A percentile compares a stretch with the other conserved stretches of the same genome.
These are phyloP conservation scores for Suillus americanus DNA, from an alignment of 768 basidiomycete species.

Conservation along the genomic window DNA sequence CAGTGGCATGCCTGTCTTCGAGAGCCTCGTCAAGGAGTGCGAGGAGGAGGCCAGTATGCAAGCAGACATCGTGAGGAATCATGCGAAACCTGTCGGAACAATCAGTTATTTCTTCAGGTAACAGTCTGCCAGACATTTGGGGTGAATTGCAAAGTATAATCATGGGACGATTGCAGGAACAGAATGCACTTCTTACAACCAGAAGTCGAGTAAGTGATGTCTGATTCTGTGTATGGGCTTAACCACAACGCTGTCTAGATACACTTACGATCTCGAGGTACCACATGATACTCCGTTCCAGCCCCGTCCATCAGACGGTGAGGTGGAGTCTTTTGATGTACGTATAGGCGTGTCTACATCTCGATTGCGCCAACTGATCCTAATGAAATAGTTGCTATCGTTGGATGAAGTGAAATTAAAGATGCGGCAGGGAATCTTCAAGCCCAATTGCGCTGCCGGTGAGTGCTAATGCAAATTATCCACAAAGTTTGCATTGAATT, in stretches of 20 bases:
- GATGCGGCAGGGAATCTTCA: constrained; percentile 77
- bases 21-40: constrained; percentile 85
- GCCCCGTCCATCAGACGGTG: constrained; percentile 83
- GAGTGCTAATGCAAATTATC: constrained; percentile 19
- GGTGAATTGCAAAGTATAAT: not conserved
- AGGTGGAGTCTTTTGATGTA: constrained; percentile 93
- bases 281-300: constrained; percentile 54
- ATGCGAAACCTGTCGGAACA: constrained; percentile 62
- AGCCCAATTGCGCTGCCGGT: constrained; percentile 91
- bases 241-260: constrained; percentile 43
- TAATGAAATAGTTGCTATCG: constrained; percentile 54
- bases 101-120: constrained; percentile 83
- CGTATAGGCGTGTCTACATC: constrained; percentile 14
- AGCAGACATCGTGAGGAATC: constrained; percentile 57
- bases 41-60: constrained; percentile 89
- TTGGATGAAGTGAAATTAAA: constrained; percentile 60
- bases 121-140: not conserved
- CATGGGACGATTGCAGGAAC: constrained; percentile 53
- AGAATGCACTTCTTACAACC: constrained; percentile 67
- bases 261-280: constrained; percentile 79
- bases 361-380: not conserved
- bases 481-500: not conserved
- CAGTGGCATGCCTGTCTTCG: constrained; percentile 68
- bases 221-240: not conserved
- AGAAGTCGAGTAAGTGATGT: constrained; percentile 68